Base-by-base conservation (phyloP, 192 early-diverging fungal genomes). In the Ambispora gerdemannii region DNA sequence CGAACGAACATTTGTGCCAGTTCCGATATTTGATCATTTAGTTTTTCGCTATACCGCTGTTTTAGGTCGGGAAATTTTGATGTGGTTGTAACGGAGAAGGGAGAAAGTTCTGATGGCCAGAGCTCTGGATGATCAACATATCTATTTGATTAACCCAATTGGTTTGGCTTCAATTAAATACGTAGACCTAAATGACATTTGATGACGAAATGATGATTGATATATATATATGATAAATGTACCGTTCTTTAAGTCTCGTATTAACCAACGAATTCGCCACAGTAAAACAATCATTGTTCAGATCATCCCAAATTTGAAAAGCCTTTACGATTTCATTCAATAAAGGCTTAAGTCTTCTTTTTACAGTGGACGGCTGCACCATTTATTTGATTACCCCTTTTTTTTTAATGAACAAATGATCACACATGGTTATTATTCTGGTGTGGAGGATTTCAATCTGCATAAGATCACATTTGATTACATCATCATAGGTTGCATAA, bases 271-370 rank as follows among this genome's bases (percentile, higher is more conserved):
- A 78, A 77, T 91, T 91, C 1, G 90, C 90, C 22, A 88, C 72
- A 1, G 87, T 88, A 67, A 91, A 86, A 49, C 88, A 86, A 75
- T 91, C 87, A 0, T 87, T 87, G 70, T 90, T 88, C 33, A 91
- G 81, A 80, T 77, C 76, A 3, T 69, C 47, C 79, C 79, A 80
- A 27, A 72, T 70, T 63, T 80, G 68, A 17, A 74, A 69, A 3
- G 76, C 36, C 31, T 59, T 65, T 56, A 77, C 70, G 63, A 80
- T 75, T 53, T 80, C 79, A 32, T 73, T 63, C 0, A 80, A 70
- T 34, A 77, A 59, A 27, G 63, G 56, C 43, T 63, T 62, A 3
- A 70, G 68, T 22, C 74, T 70, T 17, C 79, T 68, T 28, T 77
- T 72, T 24, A 80, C 51, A 17, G 79, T 77, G 4, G 79, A 70